phyloP scores from a whole-genome alignment of 1,284 basidiomycete genomes.

The Xerocomus amazonicus region DNA sequence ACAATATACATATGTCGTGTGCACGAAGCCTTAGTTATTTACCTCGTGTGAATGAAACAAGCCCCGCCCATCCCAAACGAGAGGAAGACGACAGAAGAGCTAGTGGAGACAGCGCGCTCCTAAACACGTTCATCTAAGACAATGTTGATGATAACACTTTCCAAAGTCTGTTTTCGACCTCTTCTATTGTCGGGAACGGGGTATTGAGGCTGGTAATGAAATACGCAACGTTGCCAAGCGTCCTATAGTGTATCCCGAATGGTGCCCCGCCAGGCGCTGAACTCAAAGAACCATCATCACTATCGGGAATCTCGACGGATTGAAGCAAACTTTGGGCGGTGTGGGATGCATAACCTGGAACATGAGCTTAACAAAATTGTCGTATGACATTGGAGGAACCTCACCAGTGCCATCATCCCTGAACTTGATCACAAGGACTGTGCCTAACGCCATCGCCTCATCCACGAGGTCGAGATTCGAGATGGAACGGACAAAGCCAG shows the following conservation, averaged over 20 bases:
- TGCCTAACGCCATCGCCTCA: conserved; percentile 86
- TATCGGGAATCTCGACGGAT: conserved; percentile 36
- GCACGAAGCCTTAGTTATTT: not conserved
- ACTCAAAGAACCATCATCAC: conserved; percentile 31
- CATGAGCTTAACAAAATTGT: not conserved
- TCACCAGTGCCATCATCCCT: conserved; percentile 58
- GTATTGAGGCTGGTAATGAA: conserved; percentile 93
- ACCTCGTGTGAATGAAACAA: not conserved
- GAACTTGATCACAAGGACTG: conserved; percentile 81
- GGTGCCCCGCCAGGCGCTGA: conserved; percentile 51
- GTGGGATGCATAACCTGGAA: conserved; percentile 72
- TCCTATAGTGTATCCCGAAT: conserved; percentile 83
- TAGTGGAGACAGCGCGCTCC: not conserved
- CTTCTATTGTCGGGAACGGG: conserved; percentile 44
- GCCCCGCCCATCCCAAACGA: not conserved
- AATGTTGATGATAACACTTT: conserved; percentile 26
- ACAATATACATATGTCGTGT: too few species aligned
- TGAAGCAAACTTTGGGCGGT: conserved; percentile 62
- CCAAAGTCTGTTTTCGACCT: conserved; percentile 63
- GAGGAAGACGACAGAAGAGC: too few species aligned
- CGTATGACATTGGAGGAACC: conserved; percentile 3
- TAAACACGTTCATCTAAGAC: not conserved
- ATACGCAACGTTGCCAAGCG: conserved; percentile 91
- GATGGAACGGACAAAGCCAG: conserved; percentile 62
- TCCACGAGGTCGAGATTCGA: conserved; percentile 59